Base-by-base conservation (phyloP, 345 rosid species). In the Lumnitzera littorea region DNA sequence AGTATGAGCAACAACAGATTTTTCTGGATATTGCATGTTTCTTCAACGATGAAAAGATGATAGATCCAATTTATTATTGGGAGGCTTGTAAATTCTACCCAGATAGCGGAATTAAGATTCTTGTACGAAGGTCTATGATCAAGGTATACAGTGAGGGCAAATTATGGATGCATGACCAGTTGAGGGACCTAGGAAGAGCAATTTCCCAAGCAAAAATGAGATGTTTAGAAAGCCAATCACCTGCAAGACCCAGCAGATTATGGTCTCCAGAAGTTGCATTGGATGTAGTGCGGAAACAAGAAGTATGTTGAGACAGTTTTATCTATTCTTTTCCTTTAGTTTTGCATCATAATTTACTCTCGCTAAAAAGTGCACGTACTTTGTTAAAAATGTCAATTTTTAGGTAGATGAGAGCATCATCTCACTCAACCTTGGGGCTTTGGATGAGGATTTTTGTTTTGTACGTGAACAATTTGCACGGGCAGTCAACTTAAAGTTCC, bases 11-110 rank as follows among this genome's bases (percentile, higher is more conserved):
- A 29, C 13, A 0, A 12, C 59, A 56, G 17, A 56, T 56, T 1
- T 56, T 56, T 12, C 47, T 56, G 5, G 58, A 56, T 4, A 56
- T 56, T 9, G 58, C 58, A 29, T 56, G 58, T 29, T 23, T 27
- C 0, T 56, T 17, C 47, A 29, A 15, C 15, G 48, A 24, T 56
- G 46, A 56, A 31, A 27, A 56, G 43, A 56, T 13, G 13, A 56
- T 6, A 23, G 14, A 0, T 0, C 7, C 48, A 16, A 14, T 27
- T 56, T 56, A 56, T 47, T 15, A 17, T 17, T 56, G 59, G 59
- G 43, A 56, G 43, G 24, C 48, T 56, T 56, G 59, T 9, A 36
- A 36, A 36, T 9, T 36, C 43, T 36, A 36, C 43, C 43, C 43
- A 5, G 43, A 36, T 1, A 5, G 0, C 10, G 59, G 59, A 15